These are phyloP conservation scores for Chloris gayana DNA, from an alignment of 176 grass and related monocot species.

Conservation along the genomic window DNA sequence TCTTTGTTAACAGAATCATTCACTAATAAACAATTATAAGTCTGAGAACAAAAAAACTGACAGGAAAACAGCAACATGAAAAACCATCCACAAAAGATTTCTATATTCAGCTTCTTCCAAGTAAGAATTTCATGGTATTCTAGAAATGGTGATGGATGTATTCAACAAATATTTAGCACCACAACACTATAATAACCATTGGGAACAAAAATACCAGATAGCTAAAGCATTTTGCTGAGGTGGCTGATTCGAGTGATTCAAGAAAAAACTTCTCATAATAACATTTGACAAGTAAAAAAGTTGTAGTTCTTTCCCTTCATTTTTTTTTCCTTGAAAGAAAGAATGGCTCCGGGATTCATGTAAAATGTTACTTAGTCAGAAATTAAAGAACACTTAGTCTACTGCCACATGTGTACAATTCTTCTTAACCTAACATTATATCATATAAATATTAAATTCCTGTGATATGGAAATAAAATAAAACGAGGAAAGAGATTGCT, in stretches of 20 bases:
- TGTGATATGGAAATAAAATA: constrained; percentile 8
- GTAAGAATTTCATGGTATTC: background rate
- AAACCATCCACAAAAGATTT: background rate
- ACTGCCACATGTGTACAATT: background rate
- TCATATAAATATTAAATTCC: constrained; percentile 17
- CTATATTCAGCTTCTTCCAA: background rate
- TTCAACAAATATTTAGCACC: constrained; percentile 9
- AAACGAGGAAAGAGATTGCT: background rate
- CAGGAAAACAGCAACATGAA: background rate
- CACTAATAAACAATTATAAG: background rate
- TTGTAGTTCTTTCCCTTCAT: background rate
- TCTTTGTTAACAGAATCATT: background rate
- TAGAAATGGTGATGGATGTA: background rate
- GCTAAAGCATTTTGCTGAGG: constrained; percentile 12
- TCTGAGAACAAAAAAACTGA: constrained; percentile 1
- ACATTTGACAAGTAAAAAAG: background rate
- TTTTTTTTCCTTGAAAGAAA: background rate
- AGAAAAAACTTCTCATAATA: background rate
- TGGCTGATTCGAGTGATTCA: background rate
- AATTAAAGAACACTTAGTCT: background rate
- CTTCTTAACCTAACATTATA: background rate
- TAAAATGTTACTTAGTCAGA: background rate
- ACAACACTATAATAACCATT: background rate
- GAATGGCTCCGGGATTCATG: too few species aligned
- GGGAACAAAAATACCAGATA: background rate